Evolutionary conservation across 805 yeast genomes (phyloP).

Genomic region (Saccharomycopsis javanensis): DNA sequence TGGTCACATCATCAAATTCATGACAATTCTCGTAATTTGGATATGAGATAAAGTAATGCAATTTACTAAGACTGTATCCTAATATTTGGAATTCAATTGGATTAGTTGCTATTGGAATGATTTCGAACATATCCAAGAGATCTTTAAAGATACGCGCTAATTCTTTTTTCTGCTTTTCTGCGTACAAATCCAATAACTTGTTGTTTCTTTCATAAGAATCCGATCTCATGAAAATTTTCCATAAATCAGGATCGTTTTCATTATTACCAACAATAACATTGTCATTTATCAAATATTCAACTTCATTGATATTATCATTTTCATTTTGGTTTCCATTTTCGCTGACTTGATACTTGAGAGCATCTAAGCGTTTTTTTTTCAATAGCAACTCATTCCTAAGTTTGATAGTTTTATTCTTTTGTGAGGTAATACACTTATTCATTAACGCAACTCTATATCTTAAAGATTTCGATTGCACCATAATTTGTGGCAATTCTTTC

Average conservation of each 20-base stretch:
- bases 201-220: slow-evolving; percentile 8
- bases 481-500: background rate
- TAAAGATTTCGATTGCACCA: background rate
- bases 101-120: slow-evolving; percentile 6
- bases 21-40: slow-evolving; percentile 12
- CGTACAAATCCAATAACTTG: slow-evolving; percentile 1
- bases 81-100: slow-evolving; percentile 17
- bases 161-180: slow-evolving; percentile 4
- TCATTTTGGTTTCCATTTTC: slow-evolving; percentile 2
- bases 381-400: background rate
- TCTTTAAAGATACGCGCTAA: slow-evolving; percentile 13
- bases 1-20: background rate
- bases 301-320: background rate
- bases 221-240: slow-evolving; percentile 4
- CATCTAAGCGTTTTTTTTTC: background rate
- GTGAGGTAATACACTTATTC: background rate
- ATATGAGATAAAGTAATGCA: slow-evolving; percentile 14
- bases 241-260: background rate
- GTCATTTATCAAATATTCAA: background rate
- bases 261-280: background rate
- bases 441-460: background rate
- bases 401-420: background rate
- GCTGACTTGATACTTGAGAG: background rate
- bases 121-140: slow-evolving; percentile 12
- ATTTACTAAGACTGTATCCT: slow-evolving; percentile 10